Conservation (phyloP, 371 early-diverging fungal species). For the Capillidium heterosporum region DNA sequence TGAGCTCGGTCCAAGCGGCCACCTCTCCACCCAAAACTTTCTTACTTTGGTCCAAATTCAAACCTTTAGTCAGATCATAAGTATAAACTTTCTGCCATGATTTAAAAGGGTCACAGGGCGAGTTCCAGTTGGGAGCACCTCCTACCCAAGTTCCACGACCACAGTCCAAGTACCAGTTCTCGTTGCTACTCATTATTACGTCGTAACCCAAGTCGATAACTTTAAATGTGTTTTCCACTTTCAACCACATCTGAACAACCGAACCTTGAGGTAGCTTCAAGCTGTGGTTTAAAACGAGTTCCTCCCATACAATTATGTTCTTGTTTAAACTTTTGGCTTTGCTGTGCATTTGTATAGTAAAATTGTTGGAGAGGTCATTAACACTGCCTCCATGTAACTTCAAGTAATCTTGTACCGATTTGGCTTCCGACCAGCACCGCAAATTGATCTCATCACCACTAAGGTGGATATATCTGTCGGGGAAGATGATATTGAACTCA, state of each 20-base stretch:
- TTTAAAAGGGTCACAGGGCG: slow-evolving; percentile 68
- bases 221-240: background rate
- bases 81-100: slow-evolving; percentile 58
- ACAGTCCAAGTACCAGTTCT: background rate
- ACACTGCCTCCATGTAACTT: slow-evolving; percentile 4
- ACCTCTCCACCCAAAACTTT: slow-evolving; percentile 33
- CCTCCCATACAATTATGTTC: slow-evolving; percentile 30
- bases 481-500: slow-evolving; percentile 35
- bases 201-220: background rate
- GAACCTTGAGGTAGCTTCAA: slow-evolving; percentile 17
- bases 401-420: slow-evolving; percentile 5
- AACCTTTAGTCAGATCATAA: slow-evolving; percentile 22
- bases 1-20: slow-evolving; percentile 56
- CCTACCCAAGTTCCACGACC: slow-evolving; percentile 38
- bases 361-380: slow-evolving; percentile 10
- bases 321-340: slow-evolving; percentile 17
- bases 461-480: slow-evolving; percentile 45
- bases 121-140: slow-evolving; percentile 43
- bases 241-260: background rate
- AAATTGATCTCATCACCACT: slow-evolving; percentile 60
- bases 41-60: slow-evolving; percentile 6
- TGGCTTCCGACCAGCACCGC: slow-evolving; percentile 31
- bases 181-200: background rate
- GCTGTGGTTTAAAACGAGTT: slow-evolving; percentile 21
- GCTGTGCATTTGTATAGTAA: slow-evolving; percentile 11